These are phyloP conservation scores for Dendrocalamus latiflorus DNA, from an alignment of 202 grass and related monocot species.

Conservation along the genomic window DNA sequence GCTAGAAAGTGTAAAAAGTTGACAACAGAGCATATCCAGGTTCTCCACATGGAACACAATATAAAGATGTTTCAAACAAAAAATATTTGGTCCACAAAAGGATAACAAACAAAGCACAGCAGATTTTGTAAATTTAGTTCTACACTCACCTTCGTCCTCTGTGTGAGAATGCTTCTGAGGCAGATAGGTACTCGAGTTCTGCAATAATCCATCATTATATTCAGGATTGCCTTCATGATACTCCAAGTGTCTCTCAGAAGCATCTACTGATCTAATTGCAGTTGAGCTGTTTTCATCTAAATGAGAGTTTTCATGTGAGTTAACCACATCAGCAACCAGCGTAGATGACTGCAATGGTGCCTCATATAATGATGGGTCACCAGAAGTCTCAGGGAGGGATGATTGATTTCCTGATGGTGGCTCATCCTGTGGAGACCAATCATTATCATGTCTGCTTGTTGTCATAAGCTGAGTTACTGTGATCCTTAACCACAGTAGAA, in stretches of 20 bases:
- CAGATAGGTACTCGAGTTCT: slow-evolving; percentile 46
- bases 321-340: slow-evolving; percentile 32
- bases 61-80: background rate
- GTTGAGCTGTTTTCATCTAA: slow-evolving; percentile 38
- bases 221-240: slow-evolving; percentile 40
- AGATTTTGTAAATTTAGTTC: slow-evolving; percentile 4
- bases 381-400: slow-evolving; percentile 41
- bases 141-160: slow-evolving; percentile 60
- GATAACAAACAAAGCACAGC: background rate
- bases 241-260: slow-evolving; percentile 56
- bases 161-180: slow-evolving; percentile 45
- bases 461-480: slow-evolving; percentile 30
- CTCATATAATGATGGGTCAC: slow-evolving; percentile 25
- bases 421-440: slow-evolving; percentile 59
- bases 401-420: slow-evolving; percentile 33
- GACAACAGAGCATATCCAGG: slow-evolving; percentile 10
- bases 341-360: slow-evolving; percentile 38
- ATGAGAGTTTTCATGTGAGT: slow-evolving; percentile 42
- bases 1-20: background rate
- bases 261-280: slow-evolving; percentile 18
- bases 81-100: background rate
- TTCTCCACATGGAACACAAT: background rate
- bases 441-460: slow-evolving; percentile 44
- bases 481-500: slow-evolving; percentile 44
- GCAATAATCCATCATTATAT: slow-evolving; percentile 50